Percentiles rank a stretch among this genome's conserved stretches.
phyloP scores from a whole-genome alignment of 1,284 basidiomycete genomes.

The Mycena citricolor region DNA sequence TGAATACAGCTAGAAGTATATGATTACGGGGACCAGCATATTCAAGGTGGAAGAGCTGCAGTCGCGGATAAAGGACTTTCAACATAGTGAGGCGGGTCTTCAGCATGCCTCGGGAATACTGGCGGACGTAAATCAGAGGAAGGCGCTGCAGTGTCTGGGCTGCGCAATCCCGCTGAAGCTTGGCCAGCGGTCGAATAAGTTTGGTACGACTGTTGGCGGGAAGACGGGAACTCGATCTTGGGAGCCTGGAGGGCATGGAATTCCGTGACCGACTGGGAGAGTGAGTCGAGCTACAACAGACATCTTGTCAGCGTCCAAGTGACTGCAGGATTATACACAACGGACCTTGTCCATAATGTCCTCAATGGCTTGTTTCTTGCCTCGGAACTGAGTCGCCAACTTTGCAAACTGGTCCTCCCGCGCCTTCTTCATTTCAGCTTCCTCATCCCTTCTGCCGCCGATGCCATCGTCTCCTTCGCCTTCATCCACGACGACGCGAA shows the following conservation, averaged over 20 bases:
- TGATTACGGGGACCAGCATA: too few relatives aligned
- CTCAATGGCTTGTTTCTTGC: constrained; percentile 63
- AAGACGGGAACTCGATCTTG: constrained; percentile 43
- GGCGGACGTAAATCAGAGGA: too few relatives aligned
- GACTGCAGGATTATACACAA: constrained; percentile 6
- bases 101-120: not conserved
- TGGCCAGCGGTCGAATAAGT: too few relatives aligned
- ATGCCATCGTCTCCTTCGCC: constrained; percentile 50
- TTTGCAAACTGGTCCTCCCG: constrained; percentile 66
- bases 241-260: constrained; percentile 61
- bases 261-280: constrained; percentile 55
- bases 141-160: too few relatives aligned
- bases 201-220: constrained; percentile 32
- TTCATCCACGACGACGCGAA: constrained; percentile 27
- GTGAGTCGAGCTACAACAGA: constrained; percentile 50
- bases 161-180: too few relatives aligned
- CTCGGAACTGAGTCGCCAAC: constrained; percentile 63
- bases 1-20: too few relatives aligned
- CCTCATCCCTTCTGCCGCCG: constrained; percentile 43
- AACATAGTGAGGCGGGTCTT: constrained; percentile 2
- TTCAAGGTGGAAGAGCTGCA: not conserved
- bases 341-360: constrained; percentile 70
- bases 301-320: constrained; percentile 4
- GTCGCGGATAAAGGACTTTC: constrained; percentile 11
- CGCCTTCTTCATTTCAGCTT: constrained; percentile 43